A percentile compares a stretch with the other conserved stretches of the same genome.
phyloP scores from a whole-genome alignment of 352 stramenopile species.

The Thalassiosira exigua region DNA sequence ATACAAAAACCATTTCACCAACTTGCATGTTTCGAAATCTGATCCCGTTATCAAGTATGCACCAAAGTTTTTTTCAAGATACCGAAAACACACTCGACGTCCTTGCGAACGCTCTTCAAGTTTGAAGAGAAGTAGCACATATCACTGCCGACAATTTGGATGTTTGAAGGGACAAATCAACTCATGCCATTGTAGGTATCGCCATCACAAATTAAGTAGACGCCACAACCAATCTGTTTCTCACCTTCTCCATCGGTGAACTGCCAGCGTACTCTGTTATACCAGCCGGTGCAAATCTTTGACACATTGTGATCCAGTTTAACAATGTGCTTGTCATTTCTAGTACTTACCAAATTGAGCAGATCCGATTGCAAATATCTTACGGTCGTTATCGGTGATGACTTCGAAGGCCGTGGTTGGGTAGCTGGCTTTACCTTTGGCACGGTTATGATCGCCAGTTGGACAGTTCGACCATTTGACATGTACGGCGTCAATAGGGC shows the following conservation, averaged over 20 bases:
- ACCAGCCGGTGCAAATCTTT: conserved; percentile 29
- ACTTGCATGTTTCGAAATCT: conserved; percentile 19
- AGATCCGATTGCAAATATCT: conserved; percentile 21
- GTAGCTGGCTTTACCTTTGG: conserved; percentile 38
- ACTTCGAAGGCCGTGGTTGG: conserved; percentile 46
- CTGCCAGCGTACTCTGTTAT: conserved; percentile 18
- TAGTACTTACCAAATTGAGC: conserved; percentile 27
- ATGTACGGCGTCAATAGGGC: conserved; percentile 52
- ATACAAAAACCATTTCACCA: conserved; percentile 42
- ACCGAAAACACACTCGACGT: conserved; percentile 65
- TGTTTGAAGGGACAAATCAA: conserved; percentile 47
- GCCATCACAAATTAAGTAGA: conserved; percentile 54
- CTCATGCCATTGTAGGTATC: conserved; percentile 44
- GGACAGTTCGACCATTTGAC: conserved; percentile 43
- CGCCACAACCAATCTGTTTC: not conserved
- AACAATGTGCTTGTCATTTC: conserved; percentile 53
- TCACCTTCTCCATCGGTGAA: conserved; percentile 9
- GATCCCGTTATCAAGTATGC: conserved; percentile 40
- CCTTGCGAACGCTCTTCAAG: conserved; percentile 51
- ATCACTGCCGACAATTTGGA: too few species aligned
- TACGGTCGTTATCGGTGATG: conserved; percentile 17
- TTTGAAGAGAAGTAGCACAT: conserved; percentile 35
- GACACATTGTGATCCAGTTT: conserved; percentile 33
- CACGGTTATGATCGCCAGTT: conserved; percentile 17
- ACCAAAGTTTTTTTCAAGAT: conserved; percentile 47